Conservation (phyloP, 495 filamentous ascomycete species). For the Talaromyces nanjingensis region DNA sequence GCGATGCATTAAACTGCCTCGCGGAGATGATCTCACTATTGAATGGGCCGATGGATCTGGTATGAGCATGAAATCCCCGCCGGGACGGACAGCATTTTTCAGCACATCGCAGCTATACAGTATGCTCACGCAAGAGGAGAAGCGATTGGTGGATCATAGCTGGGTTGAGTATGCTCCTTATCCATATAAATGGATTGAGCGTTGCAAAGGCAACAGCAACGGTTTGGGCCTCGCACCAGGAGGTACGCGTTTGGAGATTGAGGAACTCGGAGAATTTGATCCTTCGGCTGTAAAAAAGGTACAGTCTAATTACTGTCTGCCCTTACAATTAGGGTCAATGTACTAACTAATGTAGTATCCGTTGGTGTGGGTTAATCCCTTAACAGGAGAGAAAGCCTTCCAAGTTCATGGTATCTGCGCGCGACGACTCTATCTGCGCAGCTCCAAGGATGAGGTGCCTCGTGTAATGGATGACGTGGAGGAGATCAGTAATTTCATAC, state of each 20-base stretch:
- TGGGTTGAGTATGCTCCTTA: constrained; percentile 37
- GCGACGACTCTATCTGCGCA: constrained; percentile 9
- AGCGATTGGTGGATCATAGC: constrained; percentile 28
- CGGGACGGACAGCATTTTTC: constrained; percentile 1
- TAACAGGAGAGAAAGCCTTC: constrained; percentile 21
- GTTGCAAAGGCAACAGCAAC: constrained; percentile 27
- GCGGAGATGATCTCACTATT: constrained; percentile 25
- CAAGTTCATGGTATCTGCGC: constrained; percentile 18
- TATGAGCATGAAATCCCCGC: not conserved
- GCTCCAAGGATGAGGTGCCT: not conserved
- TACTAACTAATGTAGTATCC: constrained; percentile 18
- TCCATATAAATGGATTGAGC: constrained; percentile 32
- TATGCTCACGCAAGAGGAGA: constrained; percentile 30
- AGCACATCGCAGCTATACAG: constrained; percentile 24
- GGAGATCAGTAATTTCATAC: constrained; percentile 1
- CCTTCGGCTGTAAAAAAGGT: constrained; percentile 23
- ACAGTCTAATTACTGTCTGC: not conserved
- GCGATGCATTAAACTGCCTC: constrained; percentile 28
- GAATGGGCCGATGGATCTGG: constrained; percentile 34
- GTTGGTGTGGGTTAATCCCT: constrained; percentile 34
- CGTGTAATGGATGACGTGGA: constrained; percentile 2
- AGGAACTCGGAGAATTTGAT: constrained; percentile 27
- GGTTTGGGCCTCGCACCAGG: constrained; percentile 28
- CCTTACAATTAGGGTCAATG: not conserved
- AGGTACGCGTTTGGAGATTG: constrained; percentile 23